Percentiles rank a stretch among this genome's conserved stretches.
phyloP scores from a whole-genome alignment of 2,329 filamentous ascomycete species.

The Fusarium temperatum region DNA sequence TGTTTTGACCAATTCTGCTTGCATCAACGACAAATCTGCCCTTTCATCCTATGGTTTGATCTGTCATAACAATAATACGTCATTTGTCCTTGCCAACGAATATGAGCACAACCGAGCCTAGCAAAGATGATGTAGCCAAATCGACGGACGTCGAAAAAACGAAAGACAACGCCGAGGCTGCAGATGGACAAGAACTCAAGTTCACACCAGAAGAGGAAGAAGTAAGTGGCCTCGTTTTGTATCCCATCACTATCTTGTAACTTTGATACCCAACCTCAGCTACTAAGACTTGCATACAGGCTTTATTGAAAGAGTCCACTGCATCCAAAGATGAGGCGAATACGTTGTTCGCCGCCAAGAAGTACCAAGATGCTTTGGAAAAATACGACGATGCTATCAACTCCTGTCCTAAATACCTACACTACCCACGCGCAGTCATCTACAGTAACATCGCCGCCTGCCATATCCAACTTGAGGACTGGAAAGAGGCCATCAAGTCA shows the following conservation, averaged over 20 bases:
- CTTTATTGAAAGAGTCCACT: conserved; percentile 76
- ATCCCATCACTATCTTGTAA: not conserved
- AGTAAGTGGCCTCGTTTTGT: conserved; percentile 48
- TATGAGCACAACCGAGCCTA: conserved; percentile 9
- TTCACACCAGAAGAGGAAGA: conserved; percentile 67
- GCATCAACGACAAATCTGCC: too few relatives aligned
- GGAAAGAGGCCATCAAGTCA: conserved; percentile 81
- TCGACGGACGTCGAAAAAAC: not conserved
- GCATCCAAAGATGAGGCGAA: conserved; percentile 81
- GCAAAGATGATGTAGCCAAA: not conserved
- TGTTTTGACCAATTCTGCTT: not conserved
- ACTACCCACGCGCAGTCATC: conserved; percentile 88
- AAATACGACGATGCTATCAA: conserved; percentile 84
- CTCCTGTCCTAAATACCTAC: conserved; percentile 82
- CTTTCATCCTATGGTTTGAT: not conserved
- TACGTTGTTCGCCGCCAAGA: conserved; percentile 74
- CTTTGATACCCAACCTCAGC: not conserved
- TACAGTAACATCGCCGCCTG: conserved; percentile 91
- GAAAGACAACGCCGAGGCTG: not conserved
- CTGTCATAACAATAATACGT: not conserved
- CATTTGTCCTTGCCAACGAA: not conserved
- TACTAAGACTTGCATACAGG: conserved; percentile 52
- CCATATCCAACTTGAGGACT: conserved; percentile 83
- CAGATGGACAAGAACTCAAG: conserved; percentile 43
- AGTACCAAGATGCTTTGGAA: conserved; percentile 80